Evolutionary conservation across 345 rosid genomes (phyloP), one percentile per base, ranked within the genome.

Genomic region (Lumnitzera racemosa): DNA sequence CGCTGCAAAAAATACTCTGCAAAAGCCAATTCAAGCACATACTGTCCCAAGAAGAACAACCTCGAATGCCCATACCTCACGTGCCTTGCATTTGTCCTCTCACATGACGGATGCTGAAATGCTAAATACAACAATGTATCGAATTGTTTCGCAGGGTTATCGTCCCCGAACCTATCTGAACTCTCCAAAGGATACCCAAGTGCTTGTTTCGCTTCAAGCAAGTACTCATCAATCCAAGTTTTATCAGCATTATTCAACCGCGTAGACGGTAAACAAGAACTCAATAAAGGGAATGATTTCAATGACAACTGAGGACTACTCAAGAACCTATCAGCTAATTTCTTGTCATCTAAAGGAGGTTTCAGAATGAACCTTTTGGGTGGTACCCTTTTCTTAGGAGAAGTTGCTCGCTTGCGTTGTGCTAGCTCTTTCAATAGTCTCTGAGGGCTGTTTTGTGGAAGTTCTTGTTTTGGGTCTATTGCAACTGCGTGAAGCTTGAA

Each of bases 141-240:
- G 24, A 94, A 94, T 59, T 94, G 99, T 68, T 87, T 90, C 11
- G 95, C 99, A 0, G 97, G 99, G 63, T 87, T 94, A 71, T 94
- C 97, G 50, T 89, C 97, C 8, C 77, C 88, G 43, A 76, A 58
- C 2, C 55, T 57, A 3, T 86, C 87, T 0, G 90, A 85, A 11
- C 87, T 83, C 55, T 90, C 96, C 8, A 92, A 61, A 20, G 91
- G 82, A 57, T 94, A 94, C 11, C 97, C 99, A 16, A 94, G 69
- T 13, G 99, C 99, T 59, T 89, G 99, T 74, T 94, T 94, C 3
- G 90, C 97, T 61, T 94, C 97, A 3, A 89, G 84, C 55, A 87
- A 68, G 74, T 82, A 88, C 83, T 94, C 96, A 25, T 89, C 96
- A 13, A 94, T 87, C 99, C 99, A 94, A 1, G 86, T 84, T 47